A percentile compares a stretch with the other conserved stretches of the same genome.
Evolutionary conservation across 805 yeast genomes (phyloP).

Genomic region (Spathaspora girioi): DNA sequence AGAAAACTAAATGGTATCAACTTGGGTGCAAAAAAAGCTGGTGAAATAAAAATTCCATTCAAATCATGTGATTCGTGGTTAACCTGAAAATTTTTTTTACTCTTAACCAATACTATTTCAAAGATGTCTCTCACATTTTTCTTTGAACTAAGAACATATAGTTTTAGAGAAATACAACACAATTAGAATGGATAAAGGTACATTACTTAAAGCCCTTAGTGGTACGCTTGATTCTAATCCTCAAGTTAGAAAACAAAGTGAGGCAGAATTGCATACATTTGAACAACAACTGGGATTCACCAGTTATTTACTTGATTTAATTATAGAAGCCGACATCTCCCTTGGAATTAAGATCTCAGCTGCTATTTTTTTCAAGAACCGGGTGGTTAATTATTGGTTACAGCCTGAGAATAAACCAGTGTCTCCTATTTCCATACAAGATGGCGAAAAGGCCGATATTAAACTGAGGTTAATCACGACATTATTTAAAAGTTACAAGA

Average conservation of each 20-base stretch:
- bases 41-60: too few species aligned
- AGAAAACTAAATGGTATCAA: too few species aligned
- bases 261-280: slow-evolving; percentile 44
- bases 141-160: background rate
- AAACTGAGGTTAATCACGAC: slow-evolving; percentile 36
- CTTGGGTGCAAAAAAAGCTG: too few species aligned
- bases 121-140: too few species aligned
- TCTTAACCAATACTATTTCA: too few species aligned
- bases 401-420: slow-evolving; percentile 26
- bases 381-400: slow-evolving; percentile 36
- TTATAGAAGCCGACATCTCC: slow-evolving; percentile 38
- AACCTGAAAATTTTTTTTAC: too few species aligned
- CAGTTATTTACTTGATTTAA: slow-evolving; percentile 47
- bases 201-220: slow-evolving; percentile 46
- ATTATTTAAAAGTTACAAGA: slow-evolving; percentile 37
- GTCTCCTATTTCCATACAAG: slow-evolving; percentile 20
- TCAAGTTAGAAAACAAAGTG: slow-evolving; percentile 50
- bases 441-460: slow-evolving; percentile 39
- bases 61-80: too few species aligned
- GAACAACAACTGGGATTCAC: slow-evolving; percentile 60
- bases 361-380: slow-evolving; percentile 42
- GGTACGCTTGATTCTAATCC: slow-evolving; percentile 54
- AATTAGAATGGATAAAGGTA: slow-evolving; percentile 43
- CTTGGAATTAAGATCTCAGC: slow-evolving; percentile 40
- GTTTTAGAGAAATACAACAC: too few species aligned